Evolutionary conservation across 805 yeast species (phyloP).

Genomic region (Schwanniomyces vanrijiae): DNA sequence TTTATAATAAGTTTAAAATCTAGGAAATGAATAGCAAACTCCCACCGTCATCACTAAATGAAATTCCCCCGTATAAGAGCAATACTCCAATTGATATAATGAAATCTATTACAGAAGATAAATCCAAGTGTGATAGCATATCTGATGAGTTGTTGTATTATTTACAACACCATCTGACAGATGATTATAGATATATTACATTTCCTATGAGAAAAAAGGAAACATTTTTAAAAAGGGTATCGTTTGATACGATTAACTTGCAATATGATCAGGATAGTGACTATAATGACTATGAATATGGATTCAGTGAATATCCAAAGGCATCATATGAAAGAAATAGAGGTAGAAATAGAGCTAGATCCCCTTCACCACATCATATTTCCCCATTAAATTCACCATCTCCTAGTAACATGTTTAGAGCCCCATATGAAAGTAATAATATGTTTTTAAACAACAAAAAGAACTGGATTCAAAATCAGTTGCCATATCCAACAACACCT

Average conservation of each 20-base stretch:
- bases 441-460: neutral
- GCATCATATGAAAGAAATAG: slow-evolving; percentile 6
- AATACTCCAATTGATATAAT: neutral
- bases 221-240: slow-evolving; percentile 37
- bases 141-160: slow-evolving; percentile 16
- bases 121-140: slow-evolving; percentile 5
- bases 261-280: slow-evolving; percentile 17
- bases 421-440: neutral
- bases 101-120: neutral
- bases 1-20: neutral
- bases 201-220: slow-evolving; percentile 9
- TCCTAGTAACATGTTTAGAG: slow-evolving; percentile 1
- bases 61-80: neutral
- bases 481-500: slow-evolving; percentile 40
- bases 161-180: slow-evolving; percentile 15
- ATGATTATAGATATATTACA: slow-evolving; percentile 21
- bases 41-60: neutral
- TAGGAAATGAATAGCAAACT: neutral
- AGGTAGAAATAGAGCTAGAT: slow-evolving; percentile 13
- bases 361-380: slow-evolving; percentile 9
- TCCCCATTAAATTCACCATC: slow-evolving; percentile 11
- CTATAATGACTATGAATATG: slow-evolving; percentile 11
- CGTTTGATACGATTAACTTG: slow-evolving; percentile 54
- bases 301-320: slow-evolving; percentile 4
- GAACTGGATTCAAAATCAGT: slow-evolving; percentile 5